Percentiles rank a stretch among this genome's conserved stretches.
Conservation (phyloP, 257 asterid species). For the Nicotiana attenuata region DNA sequence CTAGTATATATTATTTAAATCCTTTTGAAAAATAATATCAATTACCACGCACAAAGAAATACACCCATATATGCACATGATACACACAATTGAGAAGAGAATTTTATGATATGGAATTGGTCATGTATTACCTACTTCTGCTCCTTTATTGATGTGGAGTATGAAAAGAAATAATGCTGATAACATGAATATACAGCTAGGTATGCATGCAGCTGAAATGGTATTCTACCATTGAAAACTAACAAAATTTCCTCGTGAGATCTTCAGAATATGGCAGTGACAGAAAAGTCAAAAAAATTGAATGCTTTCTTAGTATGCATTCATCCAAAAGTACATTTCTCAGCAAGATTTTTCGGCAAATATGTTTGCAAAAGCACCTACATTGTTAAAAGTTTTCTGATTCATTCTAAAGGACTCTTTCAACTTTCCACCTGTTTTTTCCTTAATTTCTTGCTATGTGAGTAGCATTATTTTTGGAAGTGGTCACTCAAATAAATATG, state of each 20-base stretch:
- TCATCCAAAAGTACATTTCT: neutral
- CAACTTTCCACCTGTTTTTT: neutral
- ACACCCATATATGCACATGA: neutral
- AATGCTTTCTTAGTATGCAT: neutral
- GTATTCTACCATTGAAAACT: neutral
- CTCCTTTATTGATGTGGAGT: neutral
- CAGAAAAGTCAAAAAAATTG: neutral
- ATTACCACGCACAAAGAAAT: neutral
- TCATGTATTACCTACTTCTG: neutral
- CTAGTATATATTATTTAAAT: too few species aligned
- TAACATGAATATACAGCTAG: neutral
- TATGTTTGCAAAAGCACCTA: constrained; percentile 3
- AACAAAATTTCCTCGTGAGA: neutral
- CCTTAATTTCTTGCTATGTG: neutral
- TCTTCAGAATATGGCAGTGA: neutral
- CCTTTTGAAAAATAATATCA: too few species aligned
- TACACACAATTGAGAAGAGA: neutral
- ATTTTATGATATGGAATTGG: neutral
- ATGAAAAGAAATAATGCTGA: neutral
- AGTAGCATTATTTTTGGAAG: neutral
- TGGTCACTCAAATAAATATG: neutral
- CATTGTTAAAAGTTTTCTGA: neutral
- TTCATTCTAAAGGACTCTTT: neutral
- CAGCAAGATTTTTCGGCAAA: neutral
- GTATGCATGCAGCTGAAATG: neutral